These are phyloP conservation scores for Senna tora DNA, from an alignment of 306 rosid genomes.

Conservation along the genomic window DNA sequence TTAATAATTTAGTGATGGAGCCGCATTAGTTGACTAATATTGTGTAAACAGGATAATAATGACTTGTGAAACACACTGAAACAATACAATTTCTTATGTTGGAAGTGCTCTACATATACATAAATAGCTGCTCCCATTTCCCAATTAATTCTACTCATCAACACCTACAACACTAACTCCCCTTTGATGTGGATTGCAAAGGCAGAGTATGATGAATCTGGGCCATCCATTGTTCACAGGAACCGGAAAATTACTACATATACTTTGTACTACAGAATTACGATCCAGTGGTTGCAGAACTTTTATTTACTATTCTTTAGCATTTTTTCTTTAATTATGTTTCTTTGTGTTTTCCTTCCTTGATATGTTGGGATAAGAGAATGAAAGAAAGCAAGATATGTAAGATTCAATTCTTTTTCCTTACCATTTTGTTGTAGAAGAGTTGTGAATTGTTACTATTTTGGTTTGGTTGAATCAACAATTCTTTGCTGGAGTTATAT, in stretches of 20 bases:
- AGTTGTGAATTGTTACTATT: slow-evolving; percentile 59
- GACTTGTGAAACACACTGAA: slow-evolving; percentile 10
- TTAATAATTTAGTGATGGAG: slow-evolving; percentile 38
- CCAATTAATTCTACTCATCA: no score
- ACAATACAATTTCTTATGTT: slow-evolving; percentile 41
- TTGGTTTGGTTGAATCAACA: slow-evolving; percentile 69
- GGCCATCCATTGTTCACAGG: slow-evolving; percentile 98
- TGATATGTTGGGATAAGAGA: slow-evolving; percentile 70
- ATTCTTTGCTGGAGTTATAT: slow-evolving; percentile 45
- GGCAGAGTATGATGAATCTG: slow-evolving; percentile 95
- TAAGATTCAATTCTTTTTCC: slow-evolving; percentile 44
- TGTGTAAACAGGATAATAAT: slow-evolving; percentile 47
- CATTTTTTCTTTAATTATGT: slow-evolving; percentile 52
- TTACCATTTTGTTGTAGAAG: slow-evolving; percentile 49
- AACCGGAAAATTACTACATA: slow-evolving; percentile 54
- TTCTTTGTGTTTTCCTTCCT: slow-evolving; percentile 56
- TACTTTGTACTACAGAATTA: slow-evolving; percentile 56
- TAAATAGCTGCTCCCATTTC: no score
- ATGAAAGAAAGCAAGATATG: slow-evolving; percentile 70
- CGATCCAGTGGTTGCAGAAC: slow-evolving; percentile 65
- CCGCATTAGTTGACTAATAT: slow-evolving; percentile 71
- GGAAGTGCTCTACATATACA: slow-evolving; percentile 39
- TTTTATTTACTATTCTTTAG: slow-evolving; percentile 49
- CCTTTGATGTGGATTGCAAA: slow-evolving; percentile 94
- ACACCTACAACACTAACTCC: slow-evolving; percentile 30